phyloP scores from a whole-genome alignment of 2,329 filamentous ascomycete genomes.

The Arthrobotrys iridis region DNA sequence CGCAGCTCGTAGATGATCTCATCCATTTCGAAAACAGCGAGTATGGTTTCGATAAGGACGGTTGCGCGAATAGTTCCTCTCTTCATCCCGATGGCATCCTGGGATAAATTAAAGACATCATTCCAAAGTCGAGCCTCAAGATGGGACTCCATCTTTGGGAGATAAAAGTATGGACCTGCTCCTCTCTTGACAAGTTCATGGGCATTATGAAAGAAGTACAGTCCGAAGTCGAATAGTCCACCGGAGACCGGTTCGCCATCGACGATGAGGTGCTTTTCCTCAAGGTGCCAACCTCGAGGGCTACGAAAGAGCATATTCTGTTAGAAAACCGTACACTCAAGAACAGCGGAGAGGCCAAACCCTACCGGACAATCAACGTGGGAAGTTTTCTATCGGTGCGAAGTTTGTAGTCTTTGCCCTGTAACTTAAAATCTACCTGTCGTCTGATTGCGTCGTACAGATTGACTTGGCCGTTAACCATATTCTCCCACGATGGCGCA shows the following conservation, averaged over 20 bases:
- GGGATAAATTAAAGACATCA: conserved; percentile 93
- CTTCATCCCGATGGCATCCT: conserved; percentile 89
- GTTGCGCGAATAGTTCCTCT: conserved; percentile 94
- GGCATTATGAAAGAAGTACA: conserved; percentile 99
- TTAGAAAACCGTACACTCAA: not conserved
- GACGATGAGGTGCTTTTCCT: conserved; percentile 97
- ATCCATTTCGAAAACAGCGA: conserved; percentile 99
- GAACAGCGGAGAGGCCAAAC: not conserved
- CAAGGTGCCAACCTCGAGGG: conserved; percentile 95
- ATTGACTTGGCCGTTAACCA: conserved; percentile 98
- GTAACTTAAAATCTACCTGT: conserved; percentile 96
- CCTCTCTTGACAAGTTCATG: conserved; percentile 85
- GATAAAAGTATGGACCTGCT: conserved; percentile 94
- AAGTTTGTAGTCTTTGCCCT: conserved; percentile 95
- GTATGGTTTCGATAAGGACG: conserved; percentile 96
- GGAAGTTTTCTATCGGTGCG: conserved; percentile 86
- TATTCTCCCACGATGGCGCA: conserved; percentile 98
- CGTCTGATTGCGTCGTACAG: conserved; percentile 93
- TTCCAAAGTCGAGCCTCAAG: conserved; percentile 98
- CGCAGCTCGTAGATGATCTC: conserved; percentile 99
- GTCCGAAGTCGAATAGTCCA: conserved; percentile 92
- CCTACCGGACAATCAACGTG: conserved; percentile 83
- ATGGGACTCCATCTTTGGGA: conserved; percentile 98
- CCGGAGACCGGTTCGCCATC: conserved; percentile 95
- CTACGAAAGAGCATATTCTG: conserved; percentile 26